Percentiles rank a stretch among this genome's conserved stretches.
phyloP scores from a whole-genome alignment of 176 grass and related monocot species.

The Rhynchospora pubera region DNA sequence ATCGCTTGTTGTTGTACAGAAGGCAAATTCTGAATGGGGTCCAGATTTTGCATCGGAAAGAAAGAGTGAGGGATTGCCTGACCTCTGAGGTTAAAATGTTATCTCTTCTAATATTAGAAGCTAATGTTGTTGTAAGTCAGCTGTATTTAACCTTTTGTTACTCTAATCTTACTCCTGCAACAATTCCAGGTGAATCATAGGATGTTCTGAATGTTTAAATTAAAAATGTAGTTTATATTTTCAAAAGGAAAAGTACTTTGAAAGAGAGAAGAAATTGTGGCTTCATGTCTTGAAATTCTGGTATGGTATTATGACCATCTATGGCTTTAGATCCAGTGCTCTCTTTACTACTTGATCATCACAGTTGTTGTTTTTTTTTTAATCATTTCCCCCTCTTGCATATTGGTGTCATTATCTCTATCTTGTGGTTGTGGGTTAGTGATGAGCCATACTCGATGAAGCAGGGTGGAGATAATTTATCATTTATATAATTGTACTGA shows the following conservation, averaged over 20 bases:
- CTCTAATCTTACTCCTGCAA: not conserved
- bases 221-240: not conserved
- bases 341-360: not conserved
- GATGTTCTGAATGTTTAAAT: not conserved
- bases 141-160: constrained; percentile 32
- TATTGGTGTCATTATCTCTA: not conserved
- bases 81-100: not conserved
- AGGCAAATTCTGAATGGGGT: constrained; percentile 29
- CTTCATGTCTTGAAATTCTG: not conserved
- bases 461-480: not conserved
- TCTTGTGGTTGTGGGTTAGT: not conserved
- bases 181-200: constrained; percentile 10
- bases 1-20: constrained; percentile 42
- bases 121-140: constrained; percentile 28
- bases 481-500: not conserved
- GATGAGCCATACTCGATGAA: not conserved
- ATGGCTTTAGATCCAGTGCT: not conserved
- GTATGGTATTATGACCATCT: not conserved
- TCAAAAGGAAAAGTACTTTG: too few relatives aligned
- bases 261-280: too few relatives aligned
- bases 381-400: not conserved
- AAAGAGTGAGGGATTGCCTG: not conserved
- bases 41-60: constrained; percentile 42
- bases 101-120: constrained; percentile 25
- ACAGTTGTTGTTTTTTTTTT: not conserved